These are phyloP conservation scores for Trebouxia sp. DNA, from an alignment of 139 green algal species.

Conservation along the genomic window DNA sequence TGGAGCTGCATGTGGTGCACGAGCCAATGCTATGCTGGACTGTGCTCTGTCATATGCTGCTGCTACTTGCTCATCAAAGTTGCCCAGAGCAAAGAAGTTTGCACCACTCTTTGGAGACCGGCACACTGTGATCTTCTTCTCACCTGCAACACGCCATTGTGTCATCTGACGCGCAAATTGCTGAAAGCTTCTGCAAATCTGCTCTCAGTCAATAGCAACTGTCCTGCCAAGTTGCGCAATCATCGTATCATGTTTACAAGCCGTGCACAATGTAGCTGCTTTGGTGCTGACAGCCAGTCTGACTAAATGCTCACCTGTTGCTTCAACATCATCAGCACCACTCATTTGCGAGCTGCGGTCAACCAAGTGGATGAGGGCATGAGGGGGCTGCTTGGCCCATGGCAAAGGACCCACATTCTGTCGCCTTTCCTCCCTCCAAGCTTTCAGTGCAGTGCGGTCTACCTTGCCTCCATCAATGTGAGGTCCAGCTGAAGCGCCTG, in stretches of 20 bases:
- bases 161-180: not conserved
- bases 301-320: conserved; percentile 38
- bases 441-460: conserved; percentile 73
- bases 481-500: conserved; percentile 46
- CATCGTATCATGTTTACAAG: too few species aligned
- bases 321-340: conserved; percentile 67
- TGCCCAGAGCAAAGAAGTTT: conserved; percentile 75
- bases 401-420: conserved; percentile 31
- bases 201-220: too few species aligned
- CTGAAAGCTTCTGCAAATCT: too few species aligned
- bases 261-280: too few species aligned
- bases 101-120: conserved; percentile 68
- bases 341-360: conserved; percentile 74
- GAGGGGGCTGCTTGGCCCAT: conserved; percentile 32
- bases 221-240: too few species aligned
- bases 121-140: conserved; percentile 60
- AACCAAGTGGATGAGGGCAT: conserved; percentile 86
- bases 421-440: conserved; percentile 59
- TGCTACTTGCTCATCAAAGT: conserved; percentile 73
- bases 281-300: too few species aligned
- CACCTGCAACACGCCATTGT: conserved; percentile 29
- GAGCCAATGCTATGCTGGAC: conserved; percentile 34
- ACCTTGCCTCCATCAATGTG: conserved; percentile 84
- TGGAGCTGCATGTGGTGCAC: not conserved
- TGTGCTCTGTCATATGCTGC: conserved; percentile 48